Conservation (phyloP, 257 asterid species). For the Datura wrightii region DNA sequence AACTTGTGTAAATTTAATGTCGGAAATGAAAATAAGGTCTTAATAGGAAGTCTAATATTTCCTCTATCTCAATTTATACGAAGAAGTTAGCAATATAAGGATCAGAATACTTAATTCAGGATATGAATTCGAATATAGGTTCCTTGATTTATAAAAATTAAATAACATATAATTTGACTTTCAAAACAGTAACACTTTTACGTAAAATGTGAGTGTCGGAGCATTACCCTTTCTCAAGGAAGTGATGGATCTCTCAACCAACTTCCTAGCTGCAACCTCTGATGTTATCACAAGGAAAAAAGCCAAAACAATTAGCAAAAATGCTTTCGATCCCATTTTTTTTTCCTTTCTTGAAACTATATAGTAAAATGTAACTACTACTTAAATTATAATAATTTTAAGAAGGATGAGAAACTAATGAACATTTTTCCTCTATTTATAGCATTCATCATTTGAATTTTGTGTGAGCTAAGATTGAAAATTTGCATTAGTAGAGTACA, state of each 20-base stretch:
- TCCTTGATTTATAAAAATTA: too few species aligned
- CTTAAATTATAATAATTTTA: neutral
- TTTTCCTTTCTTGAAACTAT: neutral
- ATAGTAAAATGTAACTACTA: neutral
- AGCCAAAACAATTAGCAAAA: conserved; percentile 27
- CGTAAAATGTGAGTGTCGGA: neutral
- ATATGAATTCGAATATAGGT: too few species aligned
- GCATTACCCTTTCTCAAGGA: neutral
- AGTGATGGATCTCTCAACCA: neutral
- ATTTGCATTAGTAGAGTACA: neutral
- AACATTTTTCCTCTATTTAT: neutral
- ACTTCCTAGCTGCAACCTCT: conserved; percentile 27
- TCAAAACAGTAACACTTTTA: too few species aligned
- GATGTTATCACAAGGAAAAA: conserved; percentile 25
- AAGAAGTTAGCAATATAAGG: too few species aligned
- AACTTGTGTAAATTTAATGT: neutral
- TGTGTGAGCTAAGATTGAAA: neutral
- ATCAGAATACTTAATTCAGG: too few species aligned
- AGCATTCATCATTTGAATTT: neutral
- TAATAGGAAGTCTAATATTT: too few species aligned
- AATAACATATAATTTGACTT: too few species aligned
- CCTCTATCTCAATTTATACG: too few species aligned
- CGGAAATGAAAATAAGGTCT: too few species aligned
- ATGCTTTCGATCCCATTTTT: conserved; percentile 27
- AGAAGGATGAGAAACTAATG: neutral